Conservation (phyloP, 148 eudicot species). For the Vaccinium corymbosum region DNA sequence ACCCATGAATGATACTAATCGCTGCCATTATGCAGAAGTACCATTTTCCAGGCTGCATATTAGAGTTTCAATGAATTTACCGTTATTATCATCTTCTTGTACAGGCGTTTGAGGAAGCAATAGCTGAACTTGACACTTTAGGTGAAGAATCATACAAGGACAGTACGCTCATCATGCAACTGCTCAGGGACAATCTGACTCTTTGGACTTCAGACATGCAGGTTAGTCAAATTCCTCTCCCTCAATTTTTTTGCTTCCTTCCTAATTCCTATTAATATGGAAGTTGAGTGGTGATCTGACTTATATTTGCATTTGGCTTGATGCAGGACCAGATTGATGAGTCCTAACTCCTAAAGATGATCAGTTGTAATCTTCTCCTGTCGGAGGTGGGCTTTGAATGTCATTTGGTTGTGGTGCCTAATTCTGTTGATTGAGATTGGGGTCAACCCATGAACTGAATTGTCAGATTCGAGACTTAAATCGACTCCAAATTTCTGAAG, state of each 20-base stretch:
- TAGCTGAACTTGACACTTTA: conserved; percentile 59
- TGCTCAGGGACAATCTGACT: conserved; percentile 62
- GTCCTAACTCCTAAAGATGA: conserved; percentile 37
- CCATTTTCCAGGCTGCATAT: background rate
- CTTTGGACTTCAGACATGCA: conserved; percentile 67
- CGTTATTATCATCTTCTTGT: background rate
- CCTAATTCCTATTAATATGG: background rate
- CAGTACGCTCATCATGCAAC: conserved; percentile 67
- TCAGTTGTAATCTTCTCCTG: conserved; percentile 17
- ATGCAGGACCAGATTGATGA: conserved; percentile 62
- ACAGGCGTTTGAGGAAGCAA: conserved; percentile 70
- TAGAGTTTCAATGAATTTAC: conserved; percentile 7
- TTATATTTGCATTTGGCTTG: background rate
- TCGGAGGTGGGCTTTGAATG: conserved; percentile 52
- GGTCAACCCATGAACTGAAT: conserved; percentile 6
- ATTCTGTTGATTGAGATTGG: conserved; percentile 14
- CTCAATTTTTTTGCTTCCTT: background rate
- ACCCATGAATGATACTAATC: background rate
- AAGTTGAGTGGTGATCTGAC: background rate
- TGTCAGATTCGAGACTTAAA: conserved; percentile 4
- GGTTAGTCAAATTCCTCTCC: conserved; percentile 24
- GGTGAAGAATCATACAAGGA: conserved; percentile 69
- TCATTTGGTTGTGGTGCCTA: conserved; percentile 27
- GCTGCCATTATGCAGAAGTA: background rate
- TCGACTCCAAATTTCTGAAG: conserved; percentile 6